Percentiles rank a stretch among this genome's conserved stretches.
These are phyloP conservation scores for Adenanthera pavonina DNA, from an alignment of 306 rosid genomes.

Conservation along the genomic window DNA sequence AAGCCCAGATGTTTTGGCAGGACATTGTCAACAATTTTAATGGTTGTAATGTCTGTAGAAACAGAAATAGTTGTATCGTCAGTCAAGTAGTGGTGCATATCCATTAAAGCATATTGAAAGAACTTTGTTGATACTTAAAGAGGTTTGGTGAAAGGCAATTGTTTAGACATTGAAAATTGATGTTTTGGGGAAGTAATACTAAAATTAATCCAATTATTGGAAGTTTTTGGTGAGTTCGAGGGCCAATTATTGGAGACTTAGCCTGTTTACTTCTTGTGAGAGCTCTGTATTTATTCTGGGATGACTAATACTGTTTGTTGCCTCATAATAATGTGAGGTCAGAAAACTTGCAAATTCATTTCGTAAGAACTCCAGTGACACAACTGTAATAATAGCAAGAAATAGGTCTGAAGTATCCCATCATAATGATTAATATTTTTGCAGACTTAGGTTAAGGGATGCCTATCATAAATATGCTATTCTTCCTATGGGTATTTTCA, in stretches of 20 bases:
- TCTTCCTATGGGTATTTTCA: conserved; percentile 1
- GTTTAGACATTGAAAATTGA: not conserved
- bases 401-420: conserved; percentile 17
- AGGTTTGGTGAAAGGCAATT: not conserved
- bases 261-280: conserved; percentile 8
- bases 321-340: not conserved
- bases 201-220: not conserved
- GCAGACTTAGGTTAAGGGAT: conserved; percentile 28
- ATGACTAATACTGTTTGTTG: conserved; percentile 1
- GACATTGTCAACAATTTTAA: not conserved
- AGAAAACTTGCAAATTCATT: not conserved
- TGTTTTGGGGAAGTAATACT: not conserved
- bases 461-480: not conserved
- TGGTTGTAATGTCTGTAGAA: not conserved
- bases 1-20: conserved; percentile 2
- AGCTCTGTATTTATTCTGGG: conserved; percentile 1
- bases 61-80: not conserved
- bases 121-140: not conserved
- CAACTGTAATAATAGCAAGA: conserved; percentile 16
- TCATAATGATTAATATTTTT: not conserved
- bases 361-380: not conserved
- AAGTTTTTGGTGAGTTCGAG: not conserved
- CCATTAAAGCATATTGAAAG: not conserved
- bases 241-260: not conserved
- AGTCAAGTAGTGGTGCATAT: not conserved